A percentile compares a stretch with the other conserved stretches of the same genome.
Conservation (phyloP, 2,329 filamentous ascomycete species). For the Periconia digitata region DNA sequence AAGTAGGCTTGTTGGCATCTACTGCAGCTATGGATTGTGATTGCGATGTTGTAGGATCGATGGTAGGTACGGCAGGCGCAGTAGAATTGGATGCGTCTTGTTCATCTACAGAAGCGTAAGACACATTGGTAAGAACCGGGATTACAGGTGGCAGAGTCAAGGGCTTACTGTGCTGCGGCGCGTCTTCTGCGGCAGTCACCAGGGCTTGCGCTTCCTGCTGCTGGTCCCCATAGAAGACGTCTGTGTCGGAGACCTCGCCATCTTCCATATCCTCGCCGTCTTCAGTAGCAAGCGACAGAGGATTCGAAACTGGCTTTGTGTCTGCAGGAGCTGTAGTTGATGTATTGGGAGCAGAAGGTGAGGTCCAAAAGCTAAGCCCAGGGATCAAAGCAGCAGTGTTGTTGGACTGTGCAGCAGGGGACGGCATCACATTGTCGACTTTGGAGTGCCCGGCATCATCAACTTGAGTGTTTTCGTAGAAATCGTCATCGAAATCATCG, state of each 20-base stretch:
- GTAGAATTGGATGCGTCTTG: slow-evolving; percentile 14
- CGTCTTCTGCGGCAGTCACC: slow-evolving; percentile 17
- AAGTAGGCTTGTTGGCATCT: background rate
- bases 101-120: slow-evolving; percentile 26
- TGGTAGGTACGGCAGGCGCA: slow-evolving; percentile 9
- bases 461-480: slow-evolving; percentile 39
- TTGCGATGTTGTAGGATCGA: slow-evolving; percentile 4
- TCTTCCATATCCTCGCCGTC: slow-evolving; percentile 25
- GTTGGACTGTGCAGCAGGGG: slow-evolving; percentile 22
- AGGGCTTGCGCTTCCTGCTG: slow-evolving; percentile 21
- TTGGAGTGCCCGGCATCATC: slow-evolving; percentile 17
- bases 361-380: slow-evolving; percentile 38
- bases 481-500: slow-evolving; percentile 44
- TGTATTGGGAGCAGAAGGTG: slow-evolving; percentile 20
- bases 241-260: slow-evolving; percentile 37
- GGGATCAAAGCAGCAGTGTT: slow-evolving; percentile 32
- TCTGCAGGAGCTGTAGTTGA: slow-evolving; percentile 20
- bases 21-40: background rate
- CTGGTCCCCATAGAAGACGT: slow-evolving; percentile 30
- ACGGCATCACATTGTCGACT: slow-evolving; percentile 1
- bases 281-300: slow-evolving; percentile 16
- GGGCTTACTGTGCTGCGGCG: slow-evolving; percentile 31
- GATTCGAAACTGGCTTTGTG: slow-evolving; percentile 1
- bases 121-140: slow-evolving; percentile 21
- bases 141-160: slow-evolving; percentile 12